These are phyloP conservation scores for Capsicum pubescens DNA, from an alignment of 257 asterid species.

Conservation along the genomic window DNA sequence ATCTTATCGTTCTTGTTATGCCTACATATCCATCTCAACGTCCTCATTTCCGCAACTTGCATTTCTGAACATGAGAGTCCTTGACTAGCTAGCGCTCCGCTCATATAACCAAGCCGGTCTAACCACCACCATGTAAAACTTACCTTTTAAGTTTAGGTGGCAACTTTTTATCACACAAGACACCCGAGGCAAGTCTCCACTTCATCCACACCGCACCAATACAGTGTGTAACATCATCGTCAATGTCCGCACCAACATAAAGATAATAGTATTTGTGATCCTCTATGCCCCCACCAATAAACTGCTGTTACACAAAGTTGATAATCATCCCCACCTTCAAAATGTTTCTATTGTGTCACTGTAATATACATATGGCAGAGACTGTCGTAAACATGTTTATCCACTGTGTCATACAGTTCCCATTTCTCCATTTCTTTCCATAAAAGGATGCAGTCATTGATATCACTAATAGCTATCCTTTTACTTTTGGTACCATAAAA, in stretches of 20 bases:
- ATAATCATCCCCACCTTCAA: neutral
- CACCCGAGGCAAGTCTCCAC: no score
- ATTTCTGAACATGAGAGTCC: no score
- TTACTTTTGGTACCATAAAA: conserved; percentile 3
- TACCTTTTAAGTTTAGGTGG: no score
- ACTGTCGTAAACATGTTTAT: neutral
- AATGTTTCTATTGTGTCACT: neutral
- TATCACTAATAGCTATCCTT: neutral
- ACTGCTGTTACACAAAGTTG: neutral
- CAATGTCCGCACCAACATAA: neutral
- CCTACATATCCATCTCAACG: no score
- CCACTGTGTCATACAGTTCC: neutral
- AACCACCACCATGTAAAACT: no score
- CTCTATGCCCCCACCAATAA: conserved; percentile 7
- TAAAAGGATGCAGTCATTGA: conserved; percentile 13
- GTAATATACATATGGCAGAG: neutral
- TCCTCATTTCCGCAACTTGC: no score
- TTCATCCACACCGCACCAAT: no score
- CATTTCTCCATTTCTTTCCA: neutral
- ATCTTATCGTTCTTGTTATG: no score
- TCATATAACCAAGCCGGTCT: no score
- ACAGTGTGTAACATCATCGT: no score
- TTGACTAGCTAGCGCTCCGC: no score
- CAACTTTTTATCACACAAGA: no score
- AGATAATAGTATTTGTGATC: neutral